Conservation (phyloP, 2,329 filamentous ascomycete species). For the Aspergillus sp. region DNA sequence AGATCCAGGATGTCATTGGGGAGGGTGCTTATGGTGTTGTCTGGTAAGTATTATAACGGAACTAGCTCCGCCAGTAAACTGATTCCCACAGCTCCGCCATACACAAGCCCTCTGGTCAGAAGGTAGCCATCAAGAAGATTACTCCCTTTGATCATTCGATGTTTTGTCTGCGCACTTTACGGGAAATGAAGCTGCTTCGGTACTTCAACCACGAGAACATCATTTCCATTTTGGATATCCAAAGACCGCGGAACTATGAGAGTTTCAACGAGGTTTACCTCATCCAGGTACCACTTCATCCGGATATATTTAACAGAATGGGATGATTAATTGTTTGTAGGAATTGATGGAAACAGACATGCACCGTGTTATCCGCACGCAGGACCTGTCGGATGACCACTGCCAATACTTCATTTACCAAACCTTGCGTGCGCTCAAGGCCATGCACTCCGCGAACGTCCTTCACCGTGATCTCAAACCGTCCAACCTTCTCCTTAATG, state of each 20-base stretch:
- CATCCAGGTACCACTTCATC: conserved; percentile 70
- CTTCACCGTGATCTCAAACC: conserved; percentile 97
- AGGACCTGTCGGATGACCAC: conserved; percentile 97
- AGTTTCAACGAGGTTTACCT: conserved; percentile 97
- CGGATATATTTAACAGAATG: not conserved
- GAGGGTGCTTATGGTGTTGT: conserved; percentile 98
- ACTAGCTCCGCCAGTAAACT: conserved; percentile 7
- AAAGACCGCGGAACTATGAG: conserved; percentile 95
- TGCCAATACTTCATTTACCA: conserved; percentile 99
- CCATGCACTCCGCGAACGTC: conserved; percentile 98
- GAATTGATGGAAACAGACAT: conserved; percentile 99
- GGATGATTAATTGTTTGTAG: conserved; percentile 45
- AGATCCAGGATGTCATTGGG: conserved; percentile 98
- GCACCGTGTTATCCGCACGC: conserved; percentile 97
- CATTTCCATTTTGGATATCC: conserved; percentile 98
- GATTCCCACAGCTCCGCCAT: conserved; percentile 72
- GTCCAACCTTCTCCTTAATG: conserved; percentile 93
- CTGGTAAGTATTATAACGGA: conserved; percentile 63
- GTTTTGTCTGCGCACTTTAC: conserved; percentile 94
- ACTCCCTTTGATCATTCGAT: conserved; percentile 98
- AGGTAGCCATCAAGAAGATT: conserved; percentile 99
- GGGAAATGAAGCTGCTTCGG: conserved; percentile 97
- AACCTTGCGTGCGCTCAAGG: conserved; percentile 93
- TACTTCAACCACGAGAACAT: conserved; percentile 99
- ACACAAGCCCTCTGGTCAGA: conserved; percentile 96